A percentile compares a stretch with the other conserved stretches of the same genome.
phyloP scores from a whole-genome alignment of 176 grass and related monocot species.

The Triticum dicoccoides region DNA sequence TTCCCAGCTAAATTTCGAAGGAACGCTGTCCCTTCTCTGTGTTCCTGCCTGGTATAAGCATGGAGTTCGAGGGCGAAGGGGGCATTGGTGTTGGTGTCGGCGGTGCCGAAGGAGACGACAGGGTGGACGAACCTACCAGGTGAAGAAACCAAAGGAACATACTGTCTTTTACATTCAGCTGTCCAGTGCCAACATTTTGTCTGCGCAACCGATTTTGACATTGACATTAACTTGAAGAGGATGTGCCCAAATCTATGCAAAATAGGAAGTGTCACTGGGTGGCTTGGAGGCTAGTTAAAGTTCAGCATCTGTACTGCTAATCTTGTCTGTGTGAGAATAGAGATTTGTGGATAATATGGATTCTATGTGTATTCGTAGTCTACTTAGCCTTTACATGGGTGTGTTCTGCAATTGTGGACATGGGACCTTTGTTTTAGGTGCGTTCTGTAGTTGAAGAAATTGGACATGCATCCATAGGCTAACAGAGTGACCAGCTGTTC shows the following conservation, averaged over 20 bases:
- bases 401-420: not conserved
- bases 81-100: constrained; percentile 14
- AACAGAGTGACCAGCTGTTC: not conserved
- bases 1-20: not conserved
- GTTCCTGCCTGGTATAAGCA: not conserved
- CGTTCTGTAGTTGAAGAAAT: not conserved
- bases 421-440: not conserved
- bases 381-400: not conserved
- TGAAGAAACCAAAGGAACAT: constrained; percentile 14
- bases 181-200: not conserved
- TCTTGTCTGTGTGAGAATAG: not conserved
- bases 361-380: not conserved
- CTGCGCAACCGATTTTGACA: not conserved
- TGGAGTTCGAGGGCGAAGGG: constrained; percentile 57
- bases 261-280: not conserved
- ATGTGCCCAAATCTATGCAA: not conserved
- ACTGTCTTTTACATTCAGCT: not conserved
- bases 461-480: not conserved
- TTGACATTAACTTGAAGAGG: not conserved
- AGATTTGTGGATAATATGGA: not conserved
- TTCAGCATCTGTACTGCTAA: not conserved
- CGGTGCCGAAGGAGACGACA: constrained; percentile 33
- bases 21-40: not conserved
- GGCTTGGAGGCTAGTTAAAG: not conserved
- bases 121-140: constrained; percentile 50